Base-by-base conservation (phyloP, 768 basidiomycete species). In the Cystobasidium onofrii region DNA sequence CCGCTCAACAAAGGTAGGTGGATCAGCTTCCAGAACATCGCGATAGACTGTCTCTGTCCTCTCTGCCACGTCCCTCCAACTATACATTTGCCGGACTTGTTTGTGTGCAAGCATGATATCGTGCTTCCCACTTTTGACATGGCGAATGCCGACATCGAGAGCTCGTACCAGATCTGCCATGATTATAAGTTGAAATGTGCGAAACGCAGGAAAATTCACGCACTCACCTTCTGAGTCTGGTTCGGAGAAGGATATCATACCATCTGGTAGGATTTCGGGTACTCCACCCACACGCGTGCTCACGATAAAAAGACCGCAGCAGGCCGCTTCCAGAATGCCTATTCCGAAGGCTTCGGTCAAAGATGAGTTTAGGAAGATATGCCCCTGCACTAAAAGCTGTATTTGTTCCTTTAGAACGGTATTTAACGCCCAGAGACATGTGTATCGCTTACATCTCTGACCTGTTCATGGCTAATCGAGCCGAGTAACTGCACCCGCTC, bases 261-360 rank as follows among this genome's bases (percentile, higher is more conserved):
- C 91, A 73, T 87, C 83, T 0, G 96, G 96, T 17, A 99, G 83
- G 69, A 98, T 90, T 81, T 98, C 96, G 0, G 95, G 92, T 0
- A 97, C 91, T 0, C 96, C 96, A 0, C 96, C 96, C 0, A 97
- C 95, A 54, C 88, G 87, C 0, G 96, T 98, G 50, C 89, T 89
- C 62, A 98, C 95, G 63, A 97, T 89, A 79, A 95, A 95, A 18
- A 97, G 84, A 0, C 96, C 95, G 0, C 92, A 88, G 76, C 91
- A 94, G 0, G 96, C 96, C 0, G 95, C 96, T 83, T 99, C 96
- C 52, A 99, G 85, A 76, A 95, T 93, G n/a, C 90, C 91, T 76
- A 95, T 98, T 0, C 96, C 95, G 77, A 98, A 99, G 0, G 96
- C 87, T 80, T 98, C 96, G 0, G 95, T 98, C 29, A 98, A 85